These are phyloP conservation scores for Ceratocystis cacaofunesta DNA, from an alignment of 2,329 filamentous ascomycete genomes.

Conservation along the genomic window DNA sequence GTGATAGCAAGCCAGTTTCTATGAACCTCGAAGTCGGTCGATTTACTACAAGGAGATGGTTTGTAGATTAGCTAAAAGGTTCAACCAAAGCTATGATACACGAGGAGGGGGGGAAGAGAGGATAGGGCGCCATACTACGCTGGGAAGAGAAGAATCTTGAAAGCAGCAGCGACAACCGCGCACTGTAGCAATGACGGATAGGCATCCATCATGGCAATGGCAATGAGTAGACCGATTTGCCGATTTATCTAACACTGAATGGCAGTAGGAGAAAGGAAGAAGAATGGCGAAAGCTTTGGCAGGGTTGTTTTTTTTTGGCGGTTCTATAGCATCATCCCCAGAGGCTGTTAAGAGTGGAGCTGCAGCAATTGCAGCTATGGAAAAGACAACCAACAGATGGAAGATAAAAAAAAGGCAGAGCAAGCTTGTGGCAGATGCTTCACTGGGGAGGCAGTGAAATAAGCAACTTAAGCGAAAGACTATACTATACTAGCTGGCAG, in stretches of 20 bases:
- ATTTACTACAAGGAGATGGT: slow-evolving; percentile 50
- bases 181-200: slow-evolving; percentile 84
- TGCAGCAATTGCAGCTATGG: not conserved
- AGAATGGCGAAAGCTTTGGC: not conserved
- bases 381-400: not conserved
- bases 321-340: not conserved
- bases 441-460: not conserved
- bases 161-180: slow-evolving; percentile 68
- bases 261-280: not conserved
- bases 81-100: not conserved
- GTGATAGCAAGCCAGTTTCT: slow-evolving; percentile 98
- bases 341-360: not conserved
- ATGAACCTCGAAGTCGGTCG: slow-evolving; percentile 97
- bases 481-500: not conserved
- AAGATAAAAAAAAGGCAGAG: not conserved
- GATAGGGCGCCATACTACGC: slow-evolving; percentile 62
- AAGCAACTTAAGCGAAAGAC: not conserved
- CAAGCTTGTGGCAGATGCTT: not conserved
- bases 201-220: slow-evolving; percentile 48
- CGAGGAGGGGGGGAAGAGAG: not conserved
- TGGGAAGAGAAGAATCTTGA: slow-evolving; percentile 86
- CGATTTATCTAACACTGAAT: not conserved
- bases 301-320: not conserved
- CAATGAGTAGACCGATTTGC: not conserved
- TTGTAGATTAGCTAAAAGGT: slow-evolving; percentile 2